Percentiles rank a stretch among this genome's conserved stretches.
phyloP scores from a whole-genome alignment of 148 eudicot species.

The Amaranthus hypochondriacus region DNA sequence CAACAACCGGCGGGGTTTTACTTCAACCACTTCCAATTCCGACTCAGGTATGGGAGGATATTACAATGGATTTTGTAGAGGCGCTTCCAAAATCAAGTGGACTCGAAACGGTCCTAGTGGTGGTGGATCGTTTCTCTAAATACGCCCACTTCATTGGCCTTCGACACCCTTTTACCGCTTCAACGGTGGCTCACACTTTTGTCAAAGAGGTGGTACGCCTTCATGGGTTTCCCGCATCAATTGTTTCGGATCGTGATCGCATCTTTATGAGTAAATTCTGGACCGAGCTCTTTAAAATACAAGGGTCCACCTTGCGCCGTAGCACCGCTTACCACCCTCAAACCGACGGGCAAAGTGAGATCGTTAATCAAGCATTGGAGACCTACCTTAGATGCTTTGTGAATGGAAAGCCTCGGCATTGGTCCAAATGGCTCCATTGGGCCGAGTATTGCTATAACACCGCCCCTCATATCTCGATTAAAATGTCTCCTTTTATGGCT shows the following conservation, averaged over 20 bases:
- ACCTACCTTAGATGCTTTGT: background rate
- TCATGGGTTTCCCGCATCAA: background rate
- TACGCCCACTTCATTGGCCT: background rate
- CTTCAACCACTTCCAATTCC: background rate
- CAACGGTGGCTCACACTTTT: background rate
- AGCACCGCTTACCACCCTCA: background rate
- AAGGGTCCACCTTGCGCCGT: background rate
- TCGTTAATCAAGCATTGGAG: background rate
- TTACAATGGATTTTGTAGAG: background rate
- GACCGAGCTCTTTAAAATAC: background rate
- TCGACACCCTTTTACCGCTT: background rate
- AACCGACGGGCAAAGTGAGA: background rate
- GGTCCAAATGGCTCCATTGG: background rate
- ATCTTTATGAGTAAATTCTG: background rate
- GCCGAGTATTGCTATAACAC: background rate
- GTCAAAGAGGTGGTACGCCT: background rate
- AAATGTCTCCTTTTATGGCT: background rate
- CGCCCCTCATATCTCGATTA: background rate
- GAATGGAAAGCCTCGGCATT: fast-evolving
- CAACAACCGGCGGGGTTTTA: background rate
- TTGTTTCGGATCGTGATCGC: background rate
- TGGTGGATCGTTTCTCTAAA: background rate
- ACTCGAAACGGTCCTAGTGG: background rate
- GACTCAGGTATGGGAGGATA: too few species aligned
- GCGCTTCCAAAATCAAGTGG: background rate